phyloP scores from a whole-genome alignment of 495 filamentous ascomycete genomes.

The Poronia punctata region DNA sequence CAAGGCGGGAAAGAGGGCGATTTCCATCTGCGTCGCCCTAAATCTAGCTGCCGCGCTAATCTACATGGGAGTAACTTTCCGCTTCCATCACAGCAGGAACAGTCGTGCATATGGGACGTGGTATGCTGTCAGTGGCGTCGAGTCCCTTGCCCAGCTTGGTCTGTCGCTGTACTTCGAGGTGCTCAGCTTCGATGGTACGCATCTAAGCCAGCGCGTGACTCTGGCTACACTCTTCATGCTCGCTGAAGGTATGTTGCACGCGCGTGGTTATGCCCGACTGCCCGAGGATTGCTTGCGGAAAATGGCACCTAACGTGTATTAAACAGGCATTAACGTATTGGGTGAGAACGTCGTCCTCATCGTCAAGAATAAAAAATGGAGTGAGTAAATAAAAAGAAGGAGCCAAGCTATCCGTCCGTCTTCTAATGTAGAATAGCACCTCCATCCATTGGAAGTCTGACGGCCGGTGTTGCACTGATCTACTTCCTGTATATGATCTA shows the following conservation, averaged over 20 bases:
- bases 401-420: too few relatives aligned
- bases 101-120: conserved; percentile 27
- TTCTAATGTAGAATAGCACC: too few relatives aligned
- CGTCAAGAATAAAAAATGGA: conserved; percentile 23
- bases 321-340: conserved; percentile 33
- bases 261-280: too few relatives aligned
- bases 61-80: conserved; percentile 40
- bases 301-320: too few relatives aligned
- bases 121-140: conserved; percentile 49
- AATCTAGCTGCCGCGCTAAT: conserved; percentile 37
- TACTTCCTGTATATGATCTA: conserved; percentile 65
- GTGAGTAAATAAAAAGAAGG: too few relatives aligned
- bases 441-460: conserved; percentile 21
- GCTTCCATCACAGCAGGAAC: conserved; percentile 22
- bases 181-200: conserved; percentile 57
- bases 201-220: conserved; percentile 56
- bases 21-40: conserved; percentile 33
- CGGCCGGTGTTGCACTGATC: conserved; percentile 19
- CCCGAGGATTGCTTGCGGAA: too few relatives aligned
- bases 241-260: conserved; percentile 62
- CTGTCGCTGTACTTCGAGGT: conserved; percentile 46
- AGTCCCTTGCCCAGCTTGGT: conserved; percentile 44
- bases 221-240: conserved; percentile 63
- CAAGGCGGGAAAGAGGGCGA: conserved; percentile 23
- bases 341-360: conserved; percentile 21